Evolutionary conservation across 192 early-diverging fungal species (phyloP), one percentile per base, ranked within the genome.

Genomic region (Mortierella hygrophila): DNA sequence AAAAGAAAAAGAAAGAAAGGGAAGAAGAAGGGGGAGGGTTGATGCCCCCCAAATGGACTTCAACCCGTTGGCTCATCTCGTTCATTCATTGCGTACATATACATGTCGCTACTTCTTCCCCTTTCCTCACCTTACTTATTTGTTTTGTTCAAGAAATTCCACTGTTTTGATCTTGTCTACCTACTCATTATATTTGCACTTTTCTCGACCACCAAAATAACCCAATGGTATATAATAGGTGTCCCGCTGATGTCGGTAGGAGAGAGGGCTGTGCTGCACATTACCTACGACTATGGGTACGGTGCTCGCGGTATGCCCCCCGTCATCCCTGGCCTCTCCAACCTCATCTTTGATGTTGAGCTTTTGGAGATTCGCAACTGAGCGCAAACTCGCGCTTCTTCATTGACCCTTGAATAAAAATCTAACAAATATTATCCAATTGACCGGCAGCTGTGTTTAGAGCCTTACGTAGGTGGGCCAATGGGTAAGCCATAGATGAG

Each of bases 241-340:
- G 97, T 99, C 71, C 96, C 97, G n/a, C 90, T 97, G 89, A 94
- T 99, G 94, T 96, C 95, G 72, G 82, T 98, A 41, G 97, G 97
- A 81, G 94, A 99, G 92, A 90, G 92, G 78, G 97, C 97, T 69
- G 96, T 89, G 79, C 90, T 99, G 42, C 91, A 90, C 74, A 97
- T 97, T 84, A 93, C 95, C 60, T 89, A 94, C 79, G 97, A 97
- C 85, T 96, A 90, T 88, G 96, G 91, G 52, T 97, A 98, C 77
- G 97, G 97, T 75, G 92, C 92, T 55, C 88, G 94, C 38, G 96
- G 96, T 69, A 89, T 94, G 65, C 93, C 93, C 20, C 93, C 93
- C 32, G 90, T 94, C 55, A 98, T 98, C 75, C 98, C 98, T 23
- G 90, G 93, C 77, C 94, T 94, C 68, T 85, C 95, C 55, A 93